A percentile compares a stretch with the other conserved stretches of the same genome.
These are phyloP conservation scores for Alternaria sp. DNA, from an alignment of 2,329 filamentous ascomycete species.

Conservation along the genomic window DNA sequence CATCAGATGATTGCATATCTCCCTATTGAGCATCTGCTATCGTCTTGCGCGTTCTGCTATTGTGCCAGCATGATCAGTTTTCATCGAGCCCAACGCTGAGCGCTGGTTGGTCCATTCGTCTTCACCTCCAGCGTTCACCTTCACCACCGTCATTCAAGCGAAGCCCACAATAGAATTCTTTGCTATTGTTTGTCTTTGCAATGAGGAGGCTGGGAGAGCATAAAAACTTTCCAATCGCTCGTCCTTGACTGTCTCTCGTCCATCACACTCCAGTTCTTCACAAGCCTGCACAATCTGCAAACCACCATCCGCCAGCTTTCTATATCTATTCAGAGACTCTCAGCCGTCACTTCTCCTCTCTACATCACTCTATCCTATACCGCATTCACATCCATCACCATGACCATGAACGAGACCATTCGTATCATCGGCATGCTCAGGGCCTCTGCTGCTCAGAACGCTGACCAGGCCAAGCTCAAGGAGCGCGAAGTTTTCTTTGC, in stretches of 20 bases:
- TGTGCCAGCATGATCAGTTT: background rate
- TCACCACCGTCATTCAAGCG: constrained; percentile 16
- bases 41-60: background rate
- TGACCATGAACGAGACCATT: constrained; percentile 30
- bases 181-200: constrained; percentile 7
- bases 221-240: background rate
- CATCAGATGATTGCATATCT: background rate
- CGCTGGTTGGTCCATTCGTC: background rate
- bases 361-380: background rate
- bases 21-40: background rate
- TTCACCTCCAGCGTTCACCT: constrained; percentile 17
- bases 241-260: background rate
- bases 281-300: background rate
- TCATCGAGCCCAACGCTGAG: background rate
- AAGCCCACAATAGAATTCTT: constrained; percentile 9
- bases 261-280: background rate
- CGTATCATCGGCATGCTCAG: constrained; percentile 32
- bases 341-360: background rate
- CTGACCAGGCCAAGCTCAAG: constrained; percentile 27
- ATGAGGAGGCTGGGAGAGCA: background rate
- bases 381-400: background rate
- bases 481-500: constrained; percentile 5
- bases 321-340: background rate
- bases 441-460: constrained; percentile 28
- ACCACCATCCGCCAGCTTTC: background rate